phyloP scores from a whole-genome alignment of 805 yeast genomes.

The Wickerhamiella vanderwaltii region DNA sequence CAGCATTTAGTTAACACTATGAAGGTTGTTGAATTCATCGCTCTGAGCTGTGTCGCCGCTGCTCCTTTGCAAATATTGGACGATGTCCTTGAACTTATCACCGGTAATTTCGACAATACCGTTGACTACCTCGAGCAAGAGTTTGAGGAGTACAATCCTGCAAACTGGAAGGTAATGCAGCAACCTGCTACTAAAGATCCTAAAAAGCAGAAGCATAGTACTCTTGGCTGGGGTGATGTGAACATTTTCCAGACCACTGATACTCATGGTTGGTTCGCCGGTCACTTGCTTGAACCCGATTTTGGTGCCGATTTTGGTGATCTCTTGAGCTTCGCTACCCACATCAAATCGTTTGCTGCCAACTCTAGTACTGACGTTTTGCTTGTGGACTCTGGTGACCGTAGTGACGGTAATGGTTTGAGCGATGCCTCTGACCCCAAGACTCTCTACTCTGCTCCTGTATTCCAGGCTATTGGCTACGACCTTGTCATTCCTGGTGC shows the following conservation, averaged over 20 bases:
- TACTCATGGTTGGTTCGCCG: conserved; percentile 92
- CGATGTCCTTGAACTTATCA: conserved; percentile 3
- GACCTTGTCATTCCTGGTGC: conserved; percentile 79
- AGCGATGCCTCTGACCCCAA: conserved; percentile 57
- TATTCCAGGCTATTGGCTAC: conserved; percentile 51
- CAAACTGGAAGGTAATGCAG: background rate
- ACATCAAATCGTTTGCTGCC: conserved; percentile 37
- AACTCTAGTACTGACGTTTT: conserved; percentile 46
- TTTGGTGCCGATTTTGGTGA: conserved; percentile 78
- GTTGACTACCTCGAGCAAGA: background rate
- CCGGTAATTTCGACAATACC: background rate
- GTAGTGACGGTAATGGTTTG: conserved; percentile 86
- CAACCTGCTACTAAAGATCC: conserved; percentile 9
- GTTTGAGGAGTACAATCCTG: background rate
- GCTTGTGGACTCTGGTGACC: conserved; percentile 77
- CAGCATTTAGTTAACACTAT: too few species aligned
- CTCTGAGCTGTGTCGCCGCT: conserved; percentile 25
- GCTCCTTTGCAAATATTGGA: conserved; percentile 2
- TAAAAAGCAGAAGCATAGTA: conserved; percentile 8
- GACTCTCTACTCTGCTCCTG: conserved; percentile 46
- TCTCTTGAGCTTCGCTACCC: conserved; percentile 52
- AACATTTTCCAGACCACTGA: conserved; percentile 92
- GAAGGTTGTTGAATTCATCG: conserved; percentile 15
- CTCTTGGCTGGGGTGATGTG: conserved; percentile 49
- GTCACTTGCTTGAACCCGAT: conserved; percentile 61